Evolutionary conservation across 768 basidiomycete genomes (phyloP), one percentile per base, ranked within the genome.

Genomic region (Filobasidium wieringae): DNA sequence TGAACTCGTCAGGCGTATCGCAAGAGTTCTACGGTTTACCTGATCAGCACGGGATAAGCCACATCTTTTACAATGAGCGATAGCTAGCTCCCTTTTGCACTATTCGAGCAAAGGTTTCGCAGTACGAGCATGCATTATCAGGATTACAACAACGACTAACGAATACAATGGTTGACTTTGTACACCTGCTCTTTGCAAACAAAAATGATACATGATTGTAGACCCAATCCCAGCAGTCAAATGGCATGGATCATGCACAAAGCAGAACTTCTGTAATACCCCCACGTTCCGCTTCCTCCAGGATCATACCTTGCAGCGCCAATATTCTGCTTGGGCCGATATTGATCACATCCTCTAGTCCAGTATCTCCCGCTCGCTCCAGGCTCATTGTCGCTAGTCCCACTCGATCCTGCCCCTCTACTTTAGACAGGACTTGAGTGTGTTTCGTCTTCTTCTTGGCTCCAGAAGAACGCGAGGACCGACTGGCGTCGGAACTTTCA

Each of bases 291-390:
- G 22, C 82, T 12, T 85, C 84, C 65, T 90, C 88, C 29, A 88
- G 72, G 51, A 88, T 82, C 40, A 87, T 80, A 24, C 88, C 87
- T 59, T 88, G 84, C 65, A 86, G 88, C 30, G 87, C 87, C 59
- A 86, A 77, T 19, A 88, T 40, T 63, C 70, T 60, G 62, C 69
- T 71, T 3, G 60, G 41, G 27, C 65, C 64, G 12, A 71, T 50
- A 2, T 61, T 63, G 1, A 50, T 61, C 2, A 73, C 60, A 12
- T 67, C 72, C 6, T 66, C 67, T 34, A 70, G 53, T 6, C 66
- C 67, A 15, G 61, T 62, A 45, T 72, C 72, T 14, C 63, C 68
- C 15, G 66, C 51, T 30, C 74, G 34, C 61, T 75, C 74, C 27
- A 75, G 61, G n/a, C 67, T 41, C 68, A 75, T 74, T 1, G 65